Evolutionary conservation across 1,284 basidiomycete species (phyloP).

Genomic region (Hypsizygus ulmarius): DNA sequence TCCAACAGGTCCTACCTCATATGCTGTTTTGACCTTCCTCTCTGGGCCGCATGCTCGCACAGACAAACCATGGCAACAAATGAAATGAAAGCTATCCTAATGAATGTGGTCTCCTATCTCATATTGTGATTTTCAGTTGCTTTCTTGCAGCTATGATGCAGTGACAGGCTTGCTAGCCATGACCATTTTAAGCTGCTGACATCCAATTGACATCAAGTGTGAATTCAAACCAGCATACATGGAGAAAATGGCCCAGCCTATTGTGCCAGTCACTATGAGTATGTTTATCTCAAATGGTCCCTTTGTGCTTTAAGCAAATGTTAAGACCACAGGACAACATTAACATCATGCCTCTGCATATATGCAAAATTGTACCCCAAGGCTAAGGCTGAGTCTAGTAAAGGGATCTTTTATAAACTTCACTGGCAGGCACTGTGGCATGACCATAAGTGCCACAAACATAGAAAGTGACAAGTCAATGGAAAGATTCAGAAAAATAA

Average conservation of each 20-base stretch:
- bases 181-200: too few relatives aligned
- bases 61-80: conserved; percentile 51
- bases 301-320: background rate
- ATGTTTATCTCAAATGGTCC: conserved; percentile 14
- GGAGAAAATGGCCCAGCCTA: conserved; percentile 38
- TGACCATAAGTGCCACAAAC: too few relatives aligned
- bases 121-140: background rate
- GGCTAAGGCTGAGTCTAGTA: too few relatives aligned
- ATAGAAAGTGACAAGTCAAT: too few relatives aligned
- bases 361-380: too few relatives aligned
- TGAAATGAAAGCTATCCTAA: conserved; percentile 49
- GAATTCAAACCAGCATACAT: conserved; percentile 39
- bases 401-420: too few relatives aligned
- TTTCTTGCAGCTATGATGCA: too few relatives aligned
- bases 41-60: conserved; percentile 49
- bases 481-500: too few relatives aligned
- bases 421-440: too few relatives aligned
- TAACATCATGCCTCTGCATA: too few relatives aligned
- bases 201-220: too few relatives aligned
- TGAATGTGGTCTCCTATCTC: conserved; percentile 27
- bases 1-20: conserved; percentile 34
- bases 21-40: conserved; percentile 43
- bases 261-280: conserved; percentile 46
- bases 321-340: conserved; percentile 34
- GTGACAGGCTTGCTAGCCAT: too few relatives aligned